Percentiles rank a stretch among this genome's conserved stretches.
Conservation (phyloP, 805 yeast species). For the Ogataea chonburiensis region DNA sequence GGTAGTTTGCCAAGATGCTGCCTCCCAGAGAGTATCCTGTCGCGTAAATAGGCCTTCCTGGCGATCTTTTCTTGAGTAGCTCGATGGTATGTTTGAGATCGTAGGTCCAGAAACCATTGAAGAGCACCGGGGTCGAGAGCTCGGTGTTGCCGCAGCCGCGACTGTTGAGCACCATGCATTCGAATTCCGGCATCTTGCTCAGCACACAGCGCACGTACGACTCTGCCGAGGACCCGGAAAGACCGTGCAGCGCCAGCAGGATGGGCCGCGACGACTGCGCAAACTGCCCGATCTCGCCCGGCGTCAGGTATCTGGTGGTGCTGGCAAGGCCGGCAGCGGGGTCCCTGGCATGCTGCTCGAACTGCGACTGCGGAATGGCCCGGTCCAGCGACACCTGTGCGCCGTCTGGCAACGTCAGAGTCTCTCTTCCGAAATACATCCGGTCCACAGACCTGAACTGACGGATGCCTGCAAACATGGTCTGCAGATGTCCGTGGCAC, state of each 20-base stretch:
- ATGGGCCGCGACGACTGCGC: constrained; percentile 48
- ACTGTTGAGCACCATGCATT: constrained; percentile 64
- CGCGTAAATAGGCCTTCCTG: constrained; percentile 61
- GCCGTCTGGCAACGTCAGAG: constrained; percentile 58
- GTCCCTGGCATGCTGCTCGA: constrained; percentile 17
- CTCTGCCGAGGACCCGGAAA: constrained; percentile 86
- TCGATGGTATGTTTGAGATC: constrained; percentile 60
- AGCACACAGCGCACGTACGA: constrained; percentile 65
- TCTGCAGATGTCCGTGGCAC: constrained; percentile 75
- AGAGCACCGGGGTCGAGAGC: constrained; percentile 66
- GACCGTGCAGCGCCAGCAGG: constrained; percentile 68
- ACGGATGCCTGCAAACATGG: constrained; percentile 61
- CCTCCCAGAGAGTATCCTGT: constrained; percentile 87
- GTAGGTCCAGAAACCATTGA: constrained; percentile 68
- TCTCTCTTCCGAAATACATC: constrained; percentile 73
- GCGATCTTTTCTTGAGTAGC: constrained; percentile 49
- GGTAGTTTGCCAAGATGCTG: constrained; percentile 63
- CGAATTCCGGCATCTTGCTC: constrained; percentile 45
- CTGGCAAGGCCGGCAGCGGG: constrained; percentile 37
- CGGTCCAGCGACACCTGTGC: constrained; percentile 77
- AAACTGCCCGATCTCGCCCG: constrained; percentile 40
- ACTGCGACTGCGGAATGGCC: constrained; percentile 44
- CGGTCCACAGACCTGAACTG: constrained; percentile 49
- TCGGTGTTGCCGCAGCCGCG: constrained; percentile 76
- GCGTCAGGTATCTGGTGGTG: constrained; percentile 52